Evolutionary conservation across 139 green algal species (phyloP).

Genomic region (Gonium pectorale): DNA sequence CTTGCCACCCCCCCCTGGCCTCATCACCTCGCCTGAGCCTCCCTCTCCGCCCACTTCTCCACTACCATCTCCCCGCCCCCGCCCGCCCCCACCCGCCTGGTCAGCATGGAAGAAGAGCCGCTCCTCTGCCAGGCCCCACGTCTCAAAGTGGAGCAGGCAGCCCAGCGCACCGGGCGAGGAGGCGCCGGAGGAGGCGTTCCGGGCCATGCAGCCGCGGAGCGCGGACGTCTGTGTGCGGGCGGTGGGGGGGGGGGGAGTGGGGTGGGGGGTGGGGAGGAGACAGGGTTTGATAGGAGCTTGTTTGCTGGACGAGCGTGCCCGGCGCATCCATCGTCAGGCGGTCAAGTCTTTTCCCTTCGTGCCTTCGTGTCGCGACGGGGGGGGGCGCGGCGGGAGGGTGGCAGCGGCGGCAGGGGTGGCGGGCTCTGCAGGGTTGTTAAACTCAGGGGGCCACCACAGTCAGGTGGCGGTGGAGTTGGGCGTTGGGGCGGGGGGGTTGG

Average conservation of each 20-base stretch:
- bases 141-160: constrained; percentile 64
- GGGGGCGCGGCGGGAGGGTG: no score
- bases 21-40: not conserved
- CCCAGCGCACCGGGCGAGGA: not conserved
- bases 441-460: no score
- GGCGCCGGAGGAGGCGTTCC: not conserved
- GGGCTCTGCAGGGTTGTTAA: no score
- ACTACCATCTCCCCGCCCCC: not conserved
- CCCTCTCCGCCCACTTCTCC: not conserved
- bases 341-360: no score
- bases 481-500: no score
- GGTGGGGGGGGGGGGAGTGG: not conserved
- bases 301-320: no score
- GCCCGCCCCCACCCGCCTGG: constrained; percentile 34
- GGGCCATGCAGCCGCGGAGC: not conserved
- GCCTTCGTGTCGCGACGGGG: no score
- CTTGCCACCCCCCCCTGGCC: not conserved
- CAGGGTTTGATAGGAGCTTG: not conserved
- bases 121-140: constrained; percentile 50
- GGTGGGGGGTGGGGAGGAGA: not conserved
- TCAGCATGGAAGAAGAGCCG: constrained; percentile 65
- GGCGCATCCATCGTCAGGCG: no score
- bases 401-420: no score
- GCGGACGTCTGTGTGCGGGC: not conserved
- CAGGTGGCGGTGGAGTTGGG: no score